A percentile compares a stretch with the other conserved stretches of the same genome.
Evolutionary conservation across 495 filamentous ascomycete species (phyloP).

Genomic region (Aspergillus affinis): DNA sequence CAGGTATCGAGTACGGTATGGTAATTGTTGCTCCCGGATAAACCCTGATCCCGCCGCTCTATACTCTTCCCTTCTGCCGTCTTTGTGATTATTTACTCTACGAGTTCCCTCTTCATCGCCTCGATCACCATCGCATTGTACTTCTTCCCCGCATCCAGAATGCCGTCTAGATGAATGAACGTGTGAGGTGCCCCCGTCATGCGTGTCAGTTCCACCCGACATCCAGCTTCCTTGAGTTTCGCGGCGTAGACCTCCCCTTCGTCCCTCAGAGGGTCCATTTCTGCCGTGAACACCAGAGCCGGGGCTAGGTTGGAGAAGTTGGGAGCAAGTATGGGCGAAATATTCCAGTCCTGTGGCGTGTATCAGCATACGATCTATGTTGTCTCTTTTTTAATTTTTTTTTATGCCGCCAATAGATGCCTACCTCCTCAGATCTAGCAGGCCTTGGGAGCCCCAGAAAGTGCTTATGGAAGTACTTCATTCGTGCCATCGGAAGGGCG

Average conservation of each 20-base stretch:
- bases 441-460: slow-evolving; percentile 39
- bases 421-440: slow-evolving; percentile 30
- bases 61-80: not conserved
- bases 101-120: slow-evolving; percentile 26
- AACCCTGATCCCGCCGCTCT: slow-evolving; percentile 16
- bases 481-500: slow-evolving; percentile 34
- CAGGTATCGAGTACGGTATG: slow-evolving; percentile 22
- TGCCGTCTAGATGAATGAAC: slow-evolving; percentile 32
- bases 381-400: not conserved
- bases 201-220: slow-evolving; percentile 32
- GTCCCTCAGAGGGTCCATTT: slow-evolving; percentile 47
- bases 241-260: slow-evolving; percentile 47
- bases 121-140: slow-evolving; percentile 32
- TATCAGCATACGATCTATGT: not conserved
- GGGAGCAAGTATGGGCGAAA: slow-evolving; percentile 37
- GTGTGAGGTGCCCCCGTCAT: slow-evolving; percentile 38
- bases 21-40: slow-evolving; percentile 22
- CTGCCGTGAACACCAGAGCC: slow-evolving; percentile 45
- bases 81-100: slow-evolving; percentile 10
- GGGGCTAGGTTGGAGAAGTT: slow-evolving; percentile 39
- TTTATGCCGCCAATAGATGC: slow-evolving; percentile 1
- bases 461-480: slow-evolving; percentile 41
- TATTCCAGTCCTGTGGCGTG: slow-evolving; percentile 35
- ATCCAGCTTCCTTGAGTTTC: slow-evolving; percentile 39
- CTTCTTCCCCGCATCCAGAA: slow-evolving; percentile 29